Conservation (phyloP, 192 early-diverging fungal genomes). For the Coemansia sp. region DNA sequence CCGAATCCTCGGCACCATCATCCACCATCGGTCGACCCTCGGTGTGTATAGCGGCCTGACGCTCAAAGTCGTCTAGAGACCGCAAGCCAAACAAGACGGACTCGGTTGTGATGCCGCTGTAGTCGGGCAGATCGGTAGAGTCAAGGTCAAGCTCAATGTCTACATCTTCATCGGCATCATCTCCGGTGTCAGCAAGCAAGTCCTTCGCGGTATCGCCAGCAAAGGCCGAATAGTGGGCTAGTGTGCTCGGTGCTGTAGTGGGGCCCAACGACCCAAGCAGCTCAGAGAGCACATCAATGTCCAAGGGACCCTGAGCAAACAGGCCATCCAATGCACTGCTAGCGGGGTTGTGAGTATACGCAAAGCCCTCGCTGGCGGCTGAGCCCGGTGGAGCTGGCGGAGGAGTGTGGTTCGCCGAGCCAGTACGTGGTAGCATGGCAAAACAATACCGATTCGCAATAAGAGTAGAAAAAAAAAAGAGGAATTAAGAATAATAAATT, state of each 20-base stretch:
- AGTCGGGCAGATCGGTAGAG: neutral
- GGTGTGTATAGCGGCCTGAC: constrained; percentile 25
- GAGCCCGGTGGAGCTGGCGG: constrained; percentile 19
- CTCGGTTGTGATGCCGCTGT: constrained; percentile 30
- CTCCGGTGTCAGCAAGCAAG: neutral
- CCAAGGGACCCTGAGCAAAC: constrained; percentile 12
- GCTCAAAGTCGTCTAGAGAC: constrained; percentile 50
- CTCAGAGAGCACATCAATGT: constrained; percentile 20
- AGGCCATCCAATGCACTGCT: neutral
- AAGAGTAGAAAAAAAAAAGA: neutral
- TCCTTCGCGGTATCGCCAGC: neutral
- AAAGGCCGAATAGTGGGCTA: neutral
- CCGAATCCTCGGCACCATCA: neutral
- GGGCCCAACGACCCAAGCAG: constrained; percentile 21
- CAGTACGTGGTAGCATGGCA: constrained; percentile 6
- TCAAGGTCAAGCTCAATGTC: neutral
- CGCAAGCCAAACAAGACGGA: constrained; percentile 34
- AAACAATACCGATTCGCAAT: neutral
- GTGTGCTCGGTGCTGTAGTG: neutral
- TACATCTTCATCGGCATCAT: neutral
- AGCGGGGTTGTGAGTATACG: neutral
- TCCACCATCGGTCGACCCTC: neutral
- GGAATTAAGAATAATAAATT: neutral
- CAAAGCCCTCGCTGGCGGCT: constrained; percentile 5
- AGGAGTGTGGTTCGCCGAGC: neutral